Evolutionary conservation across 148 eudicot genomes (phyloP).

Genomic region (Euryodendron excelsum): DNA sequence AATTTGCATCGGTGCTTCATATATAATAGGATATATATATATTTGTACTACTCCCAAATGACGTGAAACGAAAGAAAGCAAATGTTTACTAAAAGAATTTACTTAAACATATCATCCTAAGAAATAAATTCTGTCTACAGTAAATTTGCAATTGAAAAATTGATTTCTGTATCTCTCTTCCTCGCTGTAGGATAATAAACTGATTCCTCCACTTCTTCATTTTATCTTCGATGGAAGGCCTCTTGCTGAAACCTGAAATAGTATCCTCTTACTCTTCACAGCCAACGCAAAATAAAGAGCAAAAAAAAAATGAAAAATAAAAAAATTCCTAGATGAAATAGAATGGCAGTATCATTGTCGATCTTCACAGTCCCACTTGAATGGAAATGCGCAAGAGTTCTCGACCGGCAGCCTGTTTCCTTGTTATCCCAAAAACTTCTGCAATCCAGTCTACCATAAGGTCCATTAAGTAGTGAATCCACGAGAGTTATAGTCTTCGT

Average conservation of each 20-base stretch:
- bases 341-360: not conserved
- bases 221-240: not conserved
- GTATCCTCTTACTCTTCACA: not conserved
- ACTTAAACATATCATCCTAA: not conserved
- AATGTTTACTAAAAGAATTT: not conserved
- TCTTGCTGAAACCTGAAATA: not conserved
- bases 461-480: not conserved
- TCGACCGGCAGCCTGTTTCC: not conserved
- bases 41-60: no score
- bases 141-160: no score
- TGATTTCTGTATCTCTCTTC: no score
- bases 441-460: not conserved
- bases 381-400: not conserved
- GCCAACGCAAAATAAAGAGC: not conserved
- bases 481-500: no score
- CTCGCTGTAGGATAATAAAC: not conserved
- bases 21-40: no score
- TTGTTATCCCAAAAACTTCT: constrained; percentile 5
- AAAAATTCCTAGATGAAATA: not conserved
- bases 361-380: not conserved
- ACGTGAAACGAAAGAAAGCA: not conserved
- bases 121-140: not conserved
- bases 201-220: not conserved
- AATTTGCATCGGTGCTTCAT: no score
- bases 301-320: not conserved